Base-by-base conservation (phyloP, 2,329 filamentous ascomycete species). In the Calonectria fujianensis region DNA sequence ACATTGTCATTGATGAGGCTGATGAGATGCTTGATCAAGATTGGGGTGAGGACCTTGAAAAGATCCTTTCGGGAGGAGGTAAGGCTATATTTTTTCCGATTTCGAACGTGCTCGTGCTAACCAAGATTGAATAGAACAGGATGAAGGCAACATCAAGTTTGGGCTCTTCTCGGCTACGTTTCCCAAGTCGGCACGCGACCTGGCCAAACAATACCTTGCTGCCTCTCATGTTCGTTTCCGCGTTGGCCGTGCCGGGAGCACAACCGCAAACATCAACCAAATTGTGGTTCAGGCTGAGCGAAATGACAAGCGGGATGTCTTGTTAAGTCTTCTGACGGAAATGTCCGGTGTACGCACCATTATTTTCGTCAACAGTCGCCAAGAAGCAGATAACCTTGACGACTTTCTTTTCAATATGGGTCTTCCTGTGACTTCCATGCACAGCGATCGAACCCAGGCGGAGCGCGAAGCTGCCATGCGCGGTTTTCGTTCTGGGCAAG, bases 81-180 rank as follows among this genome's bases (percentile, higher is more conserved):
- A 90, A 86, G 91, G 87, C 64, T 11, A 24, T 14, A 14, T 20
- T 16, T 13, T 16, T 39, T 39, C 57, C 67, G 51, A 69, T 68
- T 79, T 14, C 3, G 29, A 63, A 29, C 24, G 4, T 75, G 24
- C 31, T 39, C 51, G 52, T 66, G 50, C 31, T 63, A 37, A 74
- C 81, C 86, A 77, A 85, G 74, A 52, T 72, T 88, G 87, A 11
- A 50, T 35, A 98, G 89, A 92, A 85, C 87, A 98, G 78, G 92
- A 98, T 75, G 92, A 94, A 72, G 95, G 90, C 3, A 90, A 91
- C 75, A 86, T 93, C 79, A 91, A 89, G 71, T 93, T 92, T 84
- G 89, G 98, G 85, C 94, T 99, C 87, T 98, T 98, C 84, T 98
- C 96, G 0, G 97, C 97, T 0, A 98, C 97, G 0, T 98, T 99